Percentiles rank a stretch among this genome's conserved stretches.
Conservation (phyloP, 257 asterid genomes). For the Solanum clarkiae region DNA sequence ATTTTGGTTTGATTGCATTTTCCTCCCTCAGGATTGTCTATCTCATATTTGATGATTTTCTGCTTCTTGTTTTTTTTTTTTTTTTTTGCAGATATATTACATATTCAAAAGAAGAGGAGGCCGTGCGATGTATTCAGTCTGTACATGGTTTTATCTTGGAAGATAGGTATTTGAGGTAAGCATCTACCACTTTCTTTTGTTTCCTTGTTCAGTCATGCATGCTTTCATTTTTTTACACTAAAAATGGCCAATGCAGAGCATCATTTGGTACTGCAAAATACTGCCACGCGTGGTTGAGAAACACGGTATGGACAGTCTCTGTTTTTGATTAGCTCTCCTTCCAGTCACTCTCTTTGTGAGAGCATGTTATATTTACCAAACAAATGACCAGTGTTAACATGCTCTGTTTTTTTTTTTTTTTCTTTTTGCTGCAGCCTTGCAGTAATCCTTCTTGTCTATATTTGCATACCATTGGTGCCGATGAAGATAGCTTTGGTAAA, state of each 20-base stretch:
- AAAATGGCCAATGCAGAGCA: conserved; percentile 53
- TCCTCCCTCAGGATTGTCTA: neutral
- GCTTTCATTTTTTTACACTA: neutral
- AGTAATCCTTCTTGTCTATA: conserved; percentile 82
- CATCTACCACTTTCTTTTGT: conserved; percentile 6
- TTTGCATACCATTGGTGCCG: conserved; percentile 85
- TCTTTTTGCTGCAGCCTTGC: conserved; percentile 63
- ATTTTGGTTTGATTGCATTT: neutral
- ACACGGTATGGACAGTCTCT: conserved; percentile 39
- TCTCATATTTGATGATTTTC: neutral
- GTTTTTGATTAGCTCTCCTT: neutral
- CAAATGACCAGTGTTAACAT: conserved; percentile 3
- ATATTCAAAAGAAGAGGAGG: conserved; percentile 87
- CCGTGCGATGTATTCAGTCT: conserved; percentile 74
- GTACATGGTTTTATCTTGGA: conserved; percentile 91
- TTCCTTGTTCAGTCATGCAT: neutral
- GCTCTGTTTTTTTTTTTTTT: conserved; percentile 16
- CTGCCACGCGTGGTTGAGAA: conserved; percentile 96
- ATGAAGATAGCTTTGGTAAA: conserved; percentile 94
- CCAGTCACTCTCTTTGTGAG: neutral
- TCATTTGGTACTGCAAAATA: conserved; percentile 98
- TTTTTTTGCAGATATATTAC: conserved; percentile 63
- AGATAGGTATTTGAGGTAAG: conserved; percentile 77
- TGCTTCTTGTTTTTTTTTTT: neutral
- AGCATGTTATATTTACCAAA: neutral